Base-by-base conservation (phyloP, 768 basidiomycete species). In the Tricholomella constricta region DNA sequence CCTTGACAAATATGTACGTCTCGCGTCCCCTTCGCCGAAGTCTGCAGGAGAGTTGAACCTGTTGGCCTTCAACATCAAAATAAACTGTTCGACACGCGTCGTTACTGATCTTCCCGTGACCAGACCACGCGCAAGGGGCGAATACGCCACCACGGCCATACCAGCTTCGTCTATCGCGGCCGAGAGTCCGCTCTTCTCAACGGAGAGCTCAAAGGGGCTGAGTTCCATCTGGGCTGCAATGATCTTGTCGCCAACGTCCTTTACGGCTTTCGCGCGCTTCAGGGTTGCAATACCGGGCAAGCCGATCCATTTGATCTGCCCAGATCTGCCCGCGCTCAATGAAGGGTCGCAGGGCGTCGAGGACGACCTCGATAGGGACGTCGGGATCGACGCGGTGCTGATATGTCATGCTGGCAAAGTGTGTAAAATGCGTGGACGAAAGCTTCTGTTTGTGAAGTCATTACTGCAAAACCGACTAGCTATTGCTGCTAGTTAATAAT, bases 301-400 rank as follows among this genome's bases (percentile, higher is more conserved):
- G 5, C 81, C 81, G 19, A 83, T 67, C 57, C 80, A 77, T 48
- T 74, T 75, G 2, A n/a, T n/a, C n/a, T n/a, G n/a, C n/a, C n/a
- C n/a, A n/a, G 38, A 80, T 49, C 31, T 52, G 38, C 8, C 59
- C 59, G 0, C 36, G 58, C 11, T 55, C 48, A 0, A 62, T 45
- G 32, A 47, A 51, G 2, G 38, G 51, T 1, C 22, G 9, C 14
- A 48, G 8, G 45, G 52, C 34, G 12, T 25, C 41, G 20, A 53
- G 23, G 48, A 61, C 26, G 46, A 75, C 74, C 64, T 82, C 81
- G 17, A 82, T 82, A 2, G 79, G 78, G 1, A 71, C 69, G 0
- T 60, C 63, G 4, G 63, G 59, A 52, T 81, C 79, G 6, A 74
- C 72, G 15, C 78, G 74, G 46, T 65, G 52, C 36, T 51, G 41